Evolutionary conservation across 73 alveolate species (phyloP), one percentile per base, ranked within the genome.

Genomic region (Diophrys sp.): DNA sequence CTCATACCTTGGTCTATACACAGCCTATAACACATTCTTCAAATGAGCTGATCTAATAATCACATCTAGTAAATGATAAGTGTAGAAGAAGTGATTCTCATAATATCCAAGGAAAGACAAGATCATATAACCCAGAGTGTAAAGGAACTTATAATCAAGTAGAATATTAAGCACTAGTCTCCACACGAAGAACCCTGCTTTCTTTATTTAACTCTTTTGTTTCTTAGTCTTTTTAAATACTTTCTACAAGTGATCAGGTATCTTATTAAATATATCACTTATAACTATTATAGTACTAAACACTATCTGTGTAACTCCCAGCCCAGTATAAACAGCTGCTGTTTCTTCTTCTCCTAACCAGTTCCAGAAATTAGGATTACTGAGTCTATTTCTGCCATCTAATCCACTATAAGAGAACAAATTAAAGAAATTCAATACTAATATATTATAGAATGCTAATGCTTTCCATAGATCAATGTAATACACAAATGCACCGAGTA

Each of bases 11-110:
- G 97, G 97, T 31, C 85, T 76, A 77, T 83, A 88, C 14, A 92
- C 85, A 28, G 96, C 90, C 74, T 82, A 85, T 14, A 92, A 67
- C 1, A 92, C 97, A 82, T 89, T 92, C 73, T 87, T 89, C n/a
- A 92, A 74, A 44, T 95, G 79, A 0, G 96, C 91, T 56, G 93
- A 90, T 29, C 96, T 79, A 1, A 89, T 83, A 0, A 92, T 78
- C 53, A 92, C 74, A 69, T 92, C 97, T 24, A 93, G 78, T 73
- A 92, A 62, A 34, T 90, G 96, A 81, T 90, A 92, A 31, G 92
- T 33, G 68, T 86, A 92, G 74, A 92, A 92, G 70, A 92, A 87
- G 25, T 94, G 95, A 71, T 92, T 96, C 33, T 55, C 73, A 26
- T 81, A 55, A 26, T 82, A 75, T 0, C 97, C 97, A 14, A 89